Percentiles rank a stretch among this genome's conserved stretches.
These are phyloP conservation scores for Rhododendron williamsianum DNA, from an alignment of 148 eudicot genomes.

Conservation along the genomic window DNA sequence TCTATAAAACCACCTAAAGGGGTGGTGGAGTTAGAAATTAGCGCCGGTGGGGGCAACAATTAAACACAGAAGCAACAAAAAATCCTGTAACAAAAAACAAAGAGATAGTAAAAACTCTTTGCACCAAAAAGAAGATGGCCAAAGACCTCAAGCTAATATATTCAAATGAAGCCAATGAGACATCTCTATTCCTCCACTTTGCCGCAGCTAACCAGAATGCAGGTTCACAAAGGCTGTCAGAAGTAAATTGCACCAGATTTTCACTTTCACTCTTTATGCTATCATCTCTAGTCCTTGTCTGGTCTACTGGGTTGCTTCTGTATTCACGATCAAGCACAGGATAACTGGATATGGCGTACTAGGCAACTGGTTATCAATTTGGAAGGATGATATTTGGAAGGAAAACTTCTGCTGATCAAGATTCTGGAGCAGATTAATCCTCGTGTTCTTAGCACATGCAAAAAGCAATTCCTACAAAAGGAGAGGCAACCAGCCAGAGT, in stretches of 20 bases:
- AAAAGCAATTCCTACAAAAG: conserved; percentile 77
- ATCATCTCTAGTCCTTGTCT: conserved; percentile 46
- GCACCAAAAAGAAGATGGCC: not conserved
- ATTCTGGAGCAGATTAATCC: conserved; percentile 60
- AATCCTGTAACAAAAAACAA: not conserved
- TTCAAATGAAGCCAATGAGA: conserved; percentile 66
- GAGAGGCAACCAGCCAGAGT: not conserved
- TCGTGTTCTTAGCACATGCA: conserved; percentile 60
- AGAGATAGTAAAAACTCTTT: not conserved
- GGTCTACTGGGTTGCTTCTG: conserved; percentile 34
- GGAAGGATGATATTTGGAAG: conserved; percentile 61
- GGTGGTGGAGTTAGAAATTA: not conserved
- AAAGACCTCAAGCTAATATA: conserved; percentile 62
- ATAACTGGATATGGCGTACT: conserved; percentile 82
- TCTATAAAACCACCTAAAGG: not conserved
- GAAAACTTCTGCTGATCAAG: conserved; percentile 67
- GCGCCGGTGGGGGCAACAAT: not conserved
- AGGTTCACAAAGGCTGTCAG: conserved; percentile 49
- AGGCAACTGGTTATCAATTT: conserved; percentile 85
- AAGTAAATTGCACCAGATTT: conserved; percentile 30
- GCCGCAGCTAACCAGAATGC: conserved; percentile 57
- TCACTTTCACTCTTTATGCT: conserved; percentile 34
- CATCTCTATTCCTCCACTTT: conserved; percentile 81
- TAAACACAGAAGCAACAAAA: not conserved
- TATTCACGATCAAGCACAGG: conserved; percentile 59